phyloP scores from a whole-genome alignment of 805 yeast genomes.

The Myxozyma vanderwaltii region DNA sequence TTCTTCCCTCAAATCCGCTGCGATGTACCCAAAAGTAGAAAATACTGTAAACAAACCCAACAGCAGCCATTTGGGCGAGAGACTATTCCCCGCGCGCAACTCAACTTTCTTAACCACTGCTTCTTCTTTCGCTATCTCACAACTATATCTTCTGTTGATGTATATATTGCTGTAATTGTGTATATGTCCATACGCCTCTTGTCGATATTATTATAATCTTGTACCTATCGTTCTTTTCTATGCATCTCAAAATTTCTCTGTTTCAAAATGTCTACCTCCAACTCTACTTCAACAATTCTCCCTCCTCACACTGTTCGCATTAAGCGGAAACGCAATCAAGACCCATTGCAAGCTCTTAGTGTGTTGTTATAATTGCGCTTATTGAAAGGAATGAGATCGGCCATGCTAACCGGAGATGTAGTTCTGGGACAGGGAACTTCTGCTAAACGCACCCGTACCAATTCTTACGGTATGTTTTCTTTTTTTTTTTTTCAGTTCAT shows the following conservation, averaged over 20 bases:
- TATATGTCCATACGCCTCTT: background rate
- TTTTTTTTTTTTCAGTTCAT: background rate
- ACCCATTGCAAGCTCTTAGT: constrained; percentile 78
- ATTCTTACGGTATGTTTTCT: constrained; percentile 21
- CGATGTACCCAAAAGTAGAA: too few relatives aligned
- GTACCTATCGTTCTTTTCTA: background rate
- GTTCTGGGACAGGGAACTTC: constrained; percentile 27
- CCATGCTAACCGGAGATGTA: background rate
- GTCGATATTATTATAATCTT: background rate
- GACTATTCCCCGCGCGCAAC: too few relatives aligned
- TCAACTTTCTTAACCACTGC: too few relatives aligned
- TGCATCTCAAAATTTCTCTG: background rate
- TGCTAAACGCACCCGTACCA: constrained; percentile 26
- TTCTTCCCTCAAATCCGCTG: too few relatives aligned
- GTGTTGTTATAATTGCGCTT: constrained; percentile 11
- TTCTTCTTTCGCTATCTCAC: too few relatives aligned
- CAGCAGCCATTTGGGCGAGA: too few relatives aligned
- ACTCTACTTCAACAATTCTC: constrained; percentile 16
- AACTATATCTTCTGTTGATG: background rate
- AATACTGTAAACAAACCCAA: too few relatives aligned
- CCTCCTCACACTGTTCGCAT: constrained; percentile 73
- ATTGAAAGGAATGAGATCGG: too few relatives aligned
- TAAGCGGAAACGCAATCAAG: constrained; percentile 83
- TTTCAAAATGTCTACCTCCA: constrained; percentile 12
- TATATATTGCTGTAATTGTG: background rate